Conservation (phyloP, 2,329 filamentous ascomycete genomes). For the Cryphonectria parasitica region DNA sequence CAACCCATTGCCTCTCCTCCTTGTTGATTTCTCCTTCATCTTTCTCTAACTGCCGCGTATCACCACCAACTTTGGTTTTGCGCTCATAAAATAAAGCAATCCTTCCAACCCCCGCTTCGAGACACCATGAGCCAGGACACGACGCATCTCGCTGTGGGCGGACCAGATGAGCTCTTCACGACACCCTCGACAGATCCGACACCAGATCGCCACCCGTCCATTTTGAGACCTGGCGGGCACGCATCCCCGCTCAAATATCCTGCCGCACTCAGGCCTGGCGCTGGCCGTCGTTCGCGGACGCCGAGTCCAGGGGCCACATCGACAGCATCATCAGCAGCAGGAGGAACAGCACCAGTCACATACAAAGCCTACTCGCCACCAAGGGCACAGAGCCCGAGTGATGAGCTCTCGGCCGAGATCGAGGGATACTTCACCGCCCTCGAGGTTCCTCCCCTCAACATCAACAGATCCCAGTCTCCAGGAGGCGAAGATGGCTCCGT, state of each 20-base stretch:
- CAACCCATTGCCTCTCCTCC: neutral
- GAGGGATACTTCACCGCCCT: constrained; percentile 25
- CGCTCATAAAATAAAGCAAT: neutral
- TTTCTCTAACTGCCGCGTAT: neutral
- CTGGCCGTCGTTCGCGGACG: constrained; percentile 20
- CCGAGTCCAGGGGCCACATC: constrained; percentile 7
- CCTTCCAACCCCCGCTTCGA: neutral
- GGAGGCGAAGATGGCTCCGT: constrained; percentile 8
- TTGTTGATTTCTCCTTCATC: neutral
- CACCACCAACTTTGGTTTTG: neutral
- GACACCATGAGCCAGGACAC: constrained; percentile 9
- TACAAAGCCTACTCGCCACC: constrained; percentile 28
- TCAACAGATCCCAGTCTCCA: constrained; percentile 19
- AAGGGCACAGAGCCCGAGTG: constrained; percentile 20
- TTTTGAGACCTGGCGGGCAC: constrained; percentile 26
- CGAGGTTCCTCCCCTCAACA: constrained; percentile 20
- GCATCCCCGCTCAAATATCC: constrained; percentile 26
- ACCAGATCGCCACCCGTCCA: constrained; percentile 25
- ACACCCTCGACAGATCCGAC: constrained; percentile 17
- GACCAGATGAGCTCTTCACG: constrained; percentile 20
- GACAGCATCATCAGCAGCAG: neutral
- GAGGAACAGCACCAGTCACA: constrained; percentile 5
- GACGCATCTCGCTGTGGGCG: constrained; percentile 12
- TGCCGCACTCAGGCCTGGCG: constrained; percentile 25
- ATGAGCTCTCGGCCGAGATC: constrained; percentile 23